Percentiles rank a stretch among this genome's conserved stretches.
Conservation (phyloP, 2,329 filamentous ascomycete genomes). For the Penicillium decumbens region DNA sequence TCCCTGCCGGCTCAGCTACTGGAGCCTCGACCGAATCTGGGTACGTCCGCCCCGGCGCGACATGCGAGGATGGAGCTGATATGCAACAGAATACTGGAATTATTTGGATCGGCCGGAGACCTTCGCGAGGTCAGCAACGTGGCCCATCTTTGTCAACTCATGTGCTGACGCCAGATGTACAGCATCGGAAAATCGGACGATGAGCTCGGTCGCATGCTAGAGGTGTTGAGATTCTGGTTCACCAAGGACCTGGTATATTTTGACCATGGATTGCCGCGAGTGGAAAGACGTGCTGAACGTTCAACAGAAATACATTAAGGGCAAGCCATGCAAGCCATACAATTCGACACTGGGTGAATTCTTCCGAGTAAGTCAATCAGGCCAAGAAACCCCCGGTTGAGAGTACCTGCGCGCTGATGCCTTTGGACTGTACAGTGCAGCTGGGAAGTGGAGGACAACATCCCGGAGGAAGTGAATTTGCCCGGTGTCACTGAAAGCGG, state of each 20-base stretch:
- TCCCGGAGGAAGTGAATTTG: slow-evolving; percentile 55
- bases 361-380: slow-evolving; percentile 66
- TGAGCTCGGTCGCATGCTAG: slow-evolving; percentile 86
- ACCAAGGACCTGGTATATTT: slow-evolving; percentile 76
- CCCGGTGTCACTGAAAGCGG: slow-evolving; percentile 29
- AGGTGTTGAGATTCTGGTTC: slow-evolving; percentile 94
- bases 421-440: slow-evolving; percentile 62
- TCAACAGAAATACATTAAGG: slow-evolving; percentile 85
- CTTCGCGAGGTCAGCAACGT: slow-evolving; percentile 58
- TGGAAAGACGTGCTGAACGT: slow-evolving; percentile 17
- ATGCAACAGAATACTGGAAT: slow-evolving; percentile 81
- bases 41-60: slow-evolving; percentile 37
- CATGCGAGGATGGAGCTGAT: slow-evolving; percentile 14
- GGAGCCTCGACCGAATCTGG: slow-evolving; percentile 89
- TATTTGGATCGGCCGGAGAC: slow-evolving; percentile 94
- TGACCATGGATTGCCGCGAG: neutral
- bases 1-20: slow-evolving; percentile 91
- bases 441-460: slow-evolving; percentile 83
- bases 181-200: slow-evolving; percentile 86
- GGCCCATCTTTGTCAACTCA: slow-evolving; percentile 15
- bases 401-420: neutral
- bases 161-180: slow-evolving; percentile 37
- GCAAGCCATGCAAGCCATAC: slow-evolving; percentile 97
- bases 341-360: slow-evolving; percentile 97
- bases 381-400: neutral